Conservation (phyloP, 2,329 filamentous ascomycete species). For the Fusarium kyushuense region DNA sequence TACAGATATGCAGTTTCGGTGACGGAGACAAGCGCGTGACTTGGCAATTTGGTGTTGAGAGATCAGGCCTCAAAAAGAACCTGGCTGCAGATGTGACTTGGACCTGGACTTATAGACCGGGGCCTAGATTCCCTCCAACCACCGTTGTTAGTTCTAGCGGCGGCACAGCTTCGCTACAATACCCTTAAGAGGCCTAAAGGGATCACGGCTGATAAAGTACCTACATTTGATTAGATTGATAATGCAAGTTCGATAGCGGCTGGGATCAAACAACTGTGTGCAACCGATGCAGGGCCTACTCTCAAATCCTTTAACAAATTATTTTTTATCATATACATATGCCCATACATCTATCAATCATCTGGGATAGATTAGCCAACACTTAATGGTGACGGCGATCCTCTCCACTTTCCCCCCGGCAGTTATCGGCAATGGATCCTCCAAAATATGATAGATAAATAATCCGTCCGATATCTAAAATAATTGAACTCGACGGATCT, state of each 20-base stretch:
- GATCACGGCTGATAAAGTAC: background rate
- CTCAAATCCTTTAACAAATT: background rate
- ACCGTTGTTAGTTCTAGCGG: constrained; percentile 19
- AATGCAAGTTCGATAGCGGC: background rate
- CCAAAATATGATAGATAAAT: background rate
- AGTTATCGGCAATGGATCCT: background rate
- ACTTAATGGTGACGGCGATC: background rate
- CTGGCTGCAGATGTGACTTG: background rate
- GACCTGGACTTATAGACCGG: background rate
- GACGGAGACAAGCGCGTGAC: constrained; percentile 11
- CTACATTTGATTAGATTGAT: constrained; percentile 17
- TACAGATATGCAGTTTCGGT: background rate
- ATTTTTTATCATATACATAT: too few species aligned
- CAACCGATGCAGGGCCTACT: constrained; percentile 1
- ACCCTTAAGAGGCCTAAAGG: background rate
- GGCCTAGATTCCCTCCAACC: constrained; percentile 10
- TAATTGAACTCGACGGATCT: background rate
- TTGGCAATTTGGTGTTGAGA: constrained; percentile 15
- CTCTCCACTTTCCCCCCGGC: background rate
- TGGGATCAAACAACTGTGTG: background rate
- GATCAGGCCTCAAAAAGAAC: constrained; percentile 26
- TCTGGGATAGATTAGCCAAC: background rate
- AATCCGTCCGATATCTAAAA: background rate
- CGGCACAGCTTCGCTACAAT: background rate
- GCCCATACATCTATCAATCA: too few species aligned